Base-by-base conservation (phyloP, 1,284 basidiomycete genomes). In the Ceratobasidium sp. region DNA sequence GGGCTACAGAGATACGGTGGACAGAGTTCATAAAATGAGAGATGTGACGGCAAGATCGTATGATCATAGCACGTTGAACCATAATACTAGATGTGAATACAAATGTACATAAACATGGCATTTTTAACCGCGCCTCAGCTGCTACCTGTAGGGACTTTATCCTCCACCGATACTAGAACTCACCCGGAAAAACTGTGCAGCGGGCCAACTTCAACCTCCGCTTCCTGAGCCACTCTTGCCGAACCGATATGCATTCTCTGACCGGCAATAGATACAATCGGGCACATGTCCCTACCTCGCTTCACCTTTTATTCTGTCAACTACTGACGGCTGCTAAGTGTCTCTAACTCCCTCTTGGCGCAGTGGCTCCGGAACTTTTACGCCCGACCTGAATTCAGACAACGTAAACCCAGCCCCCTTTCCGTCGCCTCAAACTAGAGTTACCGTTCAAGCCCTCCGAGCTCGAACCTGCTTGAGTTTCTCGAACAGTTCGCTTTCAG, bases 361-460 rank as follows among this genome's bases (percentile, higher is more conserved):
- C 39, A 63, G 13, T 76, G 73, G 73, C 51, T 76, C n/a, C 73
- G 73, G 39, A 76, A 76, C 51, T 42, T 76, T 7, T 49, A 39
- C 9, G 58, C n/a, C 51, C 49, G 56, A 13, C 28, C 39, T 1
- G 67, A 56, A 42, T 63, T 63, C 15, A 67, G 42, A 44, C 46
- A 63, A 33, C 73, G 73, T 49, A 76, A 76, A 58, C 58, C 40
- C n/a, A 51, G 73, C 13, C 63, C 63, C 18, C 46, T 55, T 26
- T 46, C 55, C 26, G 33, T 44, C n/a, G 15, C n/a, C n/a, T n/a
- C n/a, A n/a, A 58, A 58, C 28, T 23, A 56, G 23, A 4, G 3
- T 9, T 40, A 42, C 2, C n/a, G n/a, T n/a, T n/a, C n/a, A n/a
- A 23, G 51, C 61, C 46, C 73, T 9, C 61, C n/a, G n/a, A n/a